Evolutionary conservation across 495 filamentous ascomycete genomes (phyloP), one percentile per base, ranked within the genome.

Genomic region (Penicillium argentinense): DNA sequence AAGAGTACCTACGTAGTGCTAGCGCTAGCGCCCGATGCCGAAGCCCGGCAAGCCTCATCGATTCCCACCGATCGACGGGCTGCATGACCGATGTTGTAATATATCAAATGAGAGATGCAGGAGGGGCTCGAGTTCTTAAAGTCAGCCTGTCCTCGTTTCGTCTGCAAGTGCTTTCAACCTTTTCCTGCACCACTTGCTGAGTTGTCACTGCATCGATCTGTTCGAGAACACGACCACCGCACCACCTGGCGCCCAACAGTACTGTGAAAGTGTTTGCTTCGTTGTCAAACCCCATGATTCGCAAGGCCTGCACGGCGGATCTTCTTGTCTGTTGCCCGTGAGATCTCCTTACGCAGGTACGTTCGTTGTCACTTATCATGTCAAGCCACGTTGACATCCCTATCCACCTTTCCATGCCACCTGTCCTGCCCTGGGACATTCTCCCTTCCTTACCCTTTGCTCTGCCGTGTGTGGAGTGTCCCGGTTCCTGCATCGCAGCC

Each of bases 21-120:
- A 39, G 22, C 11, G 11, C 19, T 39, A 47, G 43, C 43, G 42
- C 49, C 54, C 54, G 49, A 57, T 47, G 49, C 53, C 52, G 44
- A 49, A 44, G 48, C 25, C 49, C 54, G 57, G 51, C 56, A 54
- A 63, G 51, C 55, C 57, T 63, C 56, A 51, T 60, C 51, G 54
- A 64, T 59, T 62, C 39, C 54, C 58, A 62, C 57, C 60, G 68
- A 72, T 72, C 66, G 61, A 69, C 68, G 55, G 53, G 64, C 65
- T 74, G 72, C 72, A 75, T 74, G 73, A 74, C 71, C 67, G 59
- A 62, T 63, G 63, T 61, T 63, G 59, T 65, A 68, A 69, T 68
- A 70, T 67, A 73, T 69, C 76, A 76, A 78, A 77, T 79, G 75
- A 69, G 72, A 74, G 67, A 57, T 65, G 66, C 62, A 62, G 68